These are phyloP conservation scores for Vicia faba DNA, from an alignment of 306 rosid genomes.

Conservation along the genomic window DNA sequence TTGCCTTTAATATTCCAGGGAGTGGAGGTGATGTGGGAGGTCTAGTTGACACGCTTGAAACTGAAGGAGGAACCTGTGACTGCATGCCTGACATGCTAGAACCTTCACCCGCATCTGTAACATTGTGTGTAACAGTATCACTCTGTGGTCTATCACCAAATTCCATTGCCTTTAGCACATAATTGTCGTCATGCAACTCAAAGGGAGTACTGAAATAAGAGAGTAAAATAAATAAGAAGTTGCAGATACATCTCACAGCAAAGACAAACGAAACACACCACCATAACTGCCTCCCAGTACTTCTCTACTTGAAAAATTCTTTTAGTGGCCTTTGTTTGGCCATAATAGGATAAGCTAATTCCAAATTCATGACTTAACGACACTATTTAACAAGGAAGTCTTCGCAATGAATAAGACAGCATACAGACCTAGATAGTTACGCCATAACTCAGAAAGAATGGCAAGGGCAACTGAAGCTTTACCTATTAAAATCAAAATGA, in stretches of 20 bases:
- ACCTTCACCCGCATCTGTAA: slow-evolving; percentile 74
- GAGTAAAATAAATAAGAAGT: slow-evolving; percentile 24
- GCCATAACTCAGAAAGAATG: slow-evolving; percentile 3
- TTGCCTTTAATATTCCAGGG: slow-evolving; percentile 93
- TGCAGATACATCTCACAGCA: slow-evolving; percentile 29
- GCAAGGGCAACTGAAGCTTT: slow-evolving; percentile 15
- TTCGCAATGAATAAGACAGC: slow-evolving; percentile 17
- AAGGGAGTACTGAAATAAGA: slow-evolving; percentile 77
- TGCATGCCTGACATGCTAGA: slow-evolving; percentile 70
- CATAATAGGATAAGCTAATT: slow-evolving; percentile 21
- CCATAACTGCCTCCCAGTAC: slow-evolving; percentile 8
- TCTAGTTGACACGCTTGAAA: slow-evolving; percentile 51
- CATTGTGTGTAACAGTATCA: slow-evolving; percentile 54
- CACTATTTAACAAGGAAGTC: slow-evolving; percentile 17
- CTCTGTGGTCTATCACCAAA: slow-evolving; percentile 63
- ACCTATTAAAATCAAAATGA: slow-evolving; percentile 99
- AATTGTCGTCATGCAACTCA: slow-evolving; percentile 98
- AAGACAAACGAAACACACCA: neutral
- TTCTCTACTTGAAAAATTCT: neutral
- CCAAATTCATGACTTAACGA: neutral
- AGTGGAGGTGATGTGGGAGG: slow-evolving; percentile 87
- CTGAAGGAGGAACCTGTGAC: slow-evolving; percentile 54
- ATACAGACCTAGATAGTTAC: slow-evolving; percentile 8
- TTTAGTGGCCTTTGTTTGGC: slow-evolving; percentile 8
- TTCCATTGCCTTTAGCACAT: slow-evolving; percentile 89